Conservation (phyloP, 225 moss, liverwort and hornwort genomes). For the Marchantia paleacea region DNA sequence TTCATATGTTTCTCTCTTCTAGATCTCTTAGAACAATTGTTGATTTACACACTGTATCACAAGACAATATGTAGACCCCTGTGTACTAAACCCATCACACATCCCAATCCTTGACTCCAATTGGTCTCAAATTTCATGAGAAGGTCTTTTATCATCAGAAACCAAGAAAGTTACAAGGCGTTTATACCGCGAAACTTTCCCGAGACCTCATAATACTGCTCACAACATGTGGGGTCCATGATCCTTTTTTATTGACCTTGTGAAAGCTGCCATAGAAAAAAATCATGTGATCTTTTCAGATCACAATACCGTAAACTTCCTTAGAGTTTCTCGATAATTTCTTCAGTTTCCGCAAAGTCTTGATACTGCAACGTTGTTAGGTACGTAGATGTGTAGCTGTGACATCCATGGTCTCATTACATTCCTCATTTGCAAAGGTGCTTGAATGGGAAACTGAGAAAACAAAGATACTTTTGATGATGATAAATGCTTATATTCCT, state of each 20-base stretch:
- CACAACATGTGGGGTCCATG: constrained; percentile 53
- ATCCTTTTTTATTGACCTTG: constrained; percentile 53
- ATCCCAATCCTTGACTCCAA: too few species aligned
- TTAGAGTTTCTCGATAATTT: not conserved
- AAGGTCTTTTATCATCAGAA: too few species aligned
- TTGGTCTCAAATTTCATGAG: too few species aligned
- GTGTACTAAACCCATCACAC: too few species aligned
- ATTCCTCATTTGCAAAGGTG: not conserved
- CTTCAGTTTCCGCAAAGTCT: not conserved
- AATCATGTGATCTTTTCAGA: constrained; percentile 40
- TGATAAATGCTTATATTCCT: constrained; percentile 64
- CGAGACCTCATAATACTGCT: constrained; percentile 75
- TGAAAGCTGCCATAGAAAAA: constrained; percentile 43
- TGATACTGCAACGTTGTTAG: not conserved
- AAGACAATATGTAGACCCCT: too few species aligned
- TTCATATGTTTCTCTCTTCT: too few species aligned
- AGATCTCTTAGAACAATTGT: too few species aligned
- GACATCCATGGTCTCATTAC: not conserved
- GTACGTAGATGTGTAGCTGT: not conserved
- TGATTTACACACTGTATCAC: too few species aligned
- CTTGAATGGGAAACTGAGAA: constrained; percentile 12
- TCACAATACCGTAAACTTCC: constrained; percentile 2
- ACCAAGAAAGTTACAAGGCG: constrained; percentile 26
- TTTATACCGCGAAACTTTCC: constrained; percentile 47
- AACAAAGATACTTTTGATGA: constrained; percentile 23